Evolutionary conservation across 2,329 filamentous ascomycete species (phyloP), one percentile per base, ranked within the genome.

Genomic region (Pseudopyricularia cyperi): DNA sequence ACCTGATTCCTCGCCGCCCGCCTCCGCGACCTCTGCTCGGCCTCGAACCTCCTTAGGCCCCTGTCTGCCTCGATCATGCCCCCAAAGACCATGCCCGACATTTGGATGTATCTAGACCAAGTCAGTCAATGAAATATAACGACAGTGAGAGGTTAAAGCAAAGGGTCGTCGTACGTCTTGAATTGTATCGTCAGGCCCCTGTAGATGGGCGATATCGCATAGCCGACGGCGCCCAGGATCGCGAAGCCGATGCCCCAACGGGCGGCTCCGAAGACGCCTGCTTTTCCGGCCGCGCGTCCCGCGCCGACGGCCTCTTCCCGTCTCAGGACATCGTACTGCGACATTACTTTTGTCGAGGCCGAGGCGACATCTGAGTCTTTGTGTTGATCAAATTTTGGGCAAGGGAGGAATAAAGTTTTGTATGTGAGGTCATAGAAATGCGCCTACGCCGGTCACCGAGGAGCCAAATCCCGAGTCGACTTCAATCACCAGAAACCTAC

Each of bases 21-120:
- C 61, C 82, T 79, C 59, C 85, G 76, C 62, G 80, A 74, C 55
- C 85, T 72, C 56, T 89, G 69, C 46, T 71, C 70, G 12, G 80
- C 71, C 64, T 89, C 85, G 59, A 86, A 87, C 54, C 75, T 69
- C 51, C 83, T 75, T 59, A 90, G 71, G 49, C 82, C 74, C 52
- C 72, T 68, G 61, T 91, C 87, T 3, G 85, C 87, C 69, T 89
- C 84, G 52, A 90, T 75, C 75, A 87, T 86, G 61, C 80, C 76
- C 44, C 87, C 87, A 33, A 88, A 61, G n/a, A 86, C 82, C 86
- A 90, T 90, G 55, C 81, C 83, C n/a, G 83, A 87, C 83, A 89
- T 88, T 65, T 89, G 85, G 15, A 90, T 71, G 62, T 88, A 91
- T 30, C 87, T 90, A 52, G 5, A 17, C 17, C 22, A 47, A 53